These are phyloP conservation scores for Leersia perrieri DNA, from an alignment of 176 grass and related monocot species.

Conservation along the genomic window DNA sequence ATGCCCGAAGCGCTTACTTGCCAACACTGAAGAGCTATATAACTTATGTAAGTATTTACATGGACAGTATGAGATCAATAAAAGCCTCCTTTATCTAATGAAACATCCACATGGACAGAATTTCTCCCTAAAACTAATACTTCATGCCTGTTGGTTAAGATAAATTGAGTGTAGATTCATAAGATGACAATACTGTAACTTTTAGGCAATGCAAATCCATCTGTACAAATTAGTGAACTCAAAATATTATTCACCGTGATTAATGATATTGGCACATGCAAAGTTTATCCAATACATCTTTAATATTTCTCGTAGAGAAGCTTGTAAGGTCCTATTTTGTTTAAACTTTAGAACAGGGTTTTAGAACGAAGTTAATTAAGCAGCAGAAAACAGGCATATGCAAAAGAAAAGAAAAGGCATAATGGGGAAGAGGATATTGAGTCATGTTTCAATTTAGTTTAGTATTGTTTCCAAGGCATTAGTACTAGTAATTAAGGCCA, in stretches of 20 bases:
- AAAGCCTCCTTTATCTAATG: too few species aligned
- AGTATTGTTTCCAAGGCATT: not conserved
- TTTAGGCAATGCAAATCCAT: not conserved
- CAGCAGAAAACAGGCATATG: not conserved
- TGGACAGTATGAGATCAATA: too few species aligned
- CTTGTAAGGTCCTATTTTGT: not conserved
- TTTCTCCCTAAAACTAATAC: not conserved
- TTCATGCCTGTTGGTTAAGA: not conserved
- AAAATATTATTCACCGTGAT: not conserved
- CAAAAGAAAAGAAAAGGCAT: not conserved
- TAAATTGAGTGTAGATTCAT: not conserved
- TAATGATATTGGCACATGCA: not conserved
- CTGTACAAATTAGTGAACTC: not conserved
- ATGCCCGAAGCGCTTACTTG: not conserved
- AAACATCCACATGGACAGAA: not conserved
- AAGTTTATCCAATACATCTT: not conserved
- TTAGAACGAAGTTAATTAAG: constrained; percentile 1
- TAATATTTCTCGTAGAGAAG: not conserved
- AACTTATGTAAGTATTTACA: not conserved
- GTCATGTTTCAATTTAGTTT: not conserved
- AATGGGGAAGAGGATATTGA: not conserved
- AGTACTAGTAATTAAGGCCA: not conserved
- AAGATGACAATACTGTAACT: not conserved
- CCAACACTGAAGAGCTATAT: not conserved
- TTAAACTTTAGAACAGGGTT: not conserved